These are phyloP conservation scores for Mycena vitilis DNA, from an alignment of 768 basidiomycete genomes.

Conservation along the genomic window DNA sequence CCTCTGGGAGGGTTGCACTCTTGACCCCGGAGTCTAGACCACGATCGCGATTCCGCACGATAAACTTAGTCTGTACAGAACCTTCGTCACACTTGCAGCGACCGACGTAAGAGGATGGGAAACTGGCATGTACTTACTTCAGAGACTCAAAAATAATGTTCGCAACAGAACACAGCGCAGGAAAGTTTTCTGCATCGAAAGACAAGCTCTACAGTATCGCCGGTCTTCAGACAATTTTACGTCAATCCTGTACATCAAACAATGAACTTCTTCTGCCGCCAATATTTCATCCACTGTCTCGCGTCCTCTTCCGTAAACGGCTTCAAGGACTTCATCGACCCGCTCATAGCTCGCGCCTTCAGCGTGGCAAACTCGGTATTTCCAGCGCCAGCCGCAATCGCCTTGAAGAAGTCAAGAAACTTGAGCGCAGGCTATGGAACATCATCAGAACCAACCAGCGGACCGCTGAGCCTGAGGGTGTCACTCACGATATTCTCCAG, in stretches of 20 bases:
- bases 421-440: constrained; percentile 16
- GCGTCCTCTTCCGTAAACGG: constrained; percentile 6
- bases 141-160: no score
- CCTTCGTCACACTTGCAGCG: no score
- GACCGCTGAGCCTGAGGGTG: not conserved
- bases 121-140: no score
- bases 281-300: constrained; percentile 21
- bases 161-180: no score
- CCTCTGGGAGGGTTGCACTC: no score
- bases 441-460: not conserved
- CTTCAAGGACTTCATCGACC: constrained; percentile 3
- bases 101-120: no score
- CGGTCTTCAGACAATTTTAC: no score
- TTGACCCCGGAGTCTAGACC: no score
- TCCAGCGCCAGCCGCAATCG: not conserved
- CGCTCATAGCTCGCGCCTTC: constrained; percentile 11
- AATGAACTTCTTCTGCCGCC: constrained; percentile 16
- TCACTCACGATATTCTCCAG: constrained; percentile 46
- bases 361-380: constrained; percentile 2
- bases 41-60: no score
- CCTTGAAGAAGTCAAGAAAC: constrained; percentile 21
- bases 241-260: not conserved
- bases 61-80: no score
- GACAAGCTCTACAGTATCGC: no score
- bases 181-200: no score